These are phyloP conservation scores for Citrus mangshanensis DNA, from an alignment of 345 rosid species.

Conservation along the genomic window DNA sequence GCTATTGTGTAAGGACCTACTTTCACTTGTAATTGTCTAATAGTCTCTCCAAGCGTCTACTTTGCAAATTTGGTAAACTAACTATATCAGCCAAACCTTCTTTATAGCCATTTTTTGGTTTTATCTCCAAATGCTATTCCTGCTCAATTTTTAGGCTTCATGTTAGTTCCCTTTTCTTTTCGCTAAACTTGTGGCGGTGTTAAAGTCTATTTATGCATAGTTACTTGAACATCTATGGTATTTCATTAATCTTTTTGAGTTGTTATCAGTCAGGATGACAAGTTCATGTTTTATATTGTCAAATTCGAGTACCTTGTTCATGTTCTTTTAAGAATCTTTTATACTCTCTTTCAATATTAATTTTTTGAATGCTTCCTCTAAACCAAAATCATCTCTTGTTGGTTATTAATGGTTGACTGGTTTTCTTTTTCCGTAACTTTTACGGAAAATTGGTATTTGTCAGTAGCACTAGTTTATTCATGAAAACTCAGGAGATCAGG, in stretches of 20 bases:
- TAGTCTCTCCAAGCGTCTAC: not conserved
- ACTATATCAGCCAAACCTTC: not conserved
- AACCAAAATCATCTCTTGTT: not conserved
- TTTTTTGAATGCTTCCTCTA: too few relatives aligned
- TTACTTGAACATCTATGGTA: not conserved
- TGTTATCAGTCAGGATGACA: not conserved
- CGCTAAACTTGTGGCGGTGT: not conserved
- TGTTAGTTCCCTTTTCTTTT: not conserved
- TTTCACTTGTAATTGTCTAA: not conserved
- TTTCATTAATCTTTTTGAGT: not conserved
- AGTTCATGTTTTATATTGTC: not conserved
- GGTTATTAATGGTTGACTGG: not conserved
- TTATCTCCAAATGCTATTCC: not conserved
- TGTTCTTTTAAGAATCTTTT: not conserved
- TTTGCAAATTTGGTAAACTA: not conserved
- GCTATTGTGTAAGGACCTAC: slow-evolving; percentile 66
- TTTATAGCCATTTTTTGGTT: not conserved
- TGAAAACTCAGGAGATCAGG: not conserved
- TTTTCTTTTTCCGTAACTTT: not conserved
- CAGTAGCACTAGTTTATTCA: not conserved
- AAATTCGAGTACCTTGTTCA: not conserved
- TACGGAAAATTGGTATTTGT: not conserved
- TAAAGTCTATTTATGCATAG: not conserved
- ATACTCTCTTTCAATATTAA: not conserved
- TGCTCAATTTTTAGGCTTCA: not conserved